Percentiles rank a stretch among this genome's conserved stretches.
Conservation (phyloP, 176 grass and related monocot species). For the Saccharum officinarum region DNA sequence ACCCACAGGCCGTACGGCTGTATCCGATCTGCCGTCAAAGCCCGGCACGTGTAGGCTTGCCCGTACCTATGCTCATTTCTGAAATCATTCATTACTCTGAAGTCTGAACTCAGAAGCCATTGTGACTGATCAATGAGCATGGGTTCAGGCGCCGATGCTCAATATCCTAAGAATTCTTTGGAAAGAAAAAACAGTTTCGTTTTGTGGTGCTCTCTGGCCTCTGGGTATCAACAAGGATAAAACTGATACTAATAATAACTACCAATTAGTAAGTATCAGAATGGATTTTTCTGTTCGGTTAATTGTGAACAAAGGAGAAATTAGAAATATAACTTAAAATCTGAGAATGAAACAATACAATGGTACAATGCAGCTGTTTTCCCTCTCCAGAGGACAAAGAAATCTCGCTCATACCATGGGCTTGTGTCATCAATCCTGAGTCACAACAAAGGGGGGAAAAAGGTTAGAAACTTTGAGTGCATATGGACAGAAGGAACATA, state of each 20-base stretch:
- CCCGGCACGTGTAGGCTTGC: neutral
- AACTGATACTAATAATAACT: conserved; percentile 4
- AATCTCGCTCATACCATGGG: neutral
- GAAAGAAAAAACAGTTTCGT: neutral
- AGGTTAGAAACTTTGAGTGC: conserved; percentile 18
- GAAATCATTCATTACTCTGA: neutral
- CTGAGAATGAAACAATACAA: neutral
- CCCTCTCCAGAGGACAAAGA: neutral
- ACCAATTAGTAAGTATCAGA: conserved; percentile 10
- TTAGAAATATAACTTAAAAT: neutral
- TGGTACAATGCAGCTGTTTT: neutral
- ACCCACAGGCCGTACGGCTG: neutral
- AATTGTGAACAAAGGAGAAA: neutral
- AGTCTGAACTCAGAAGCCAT: neutral
- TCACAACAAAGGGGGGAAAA: neutral
- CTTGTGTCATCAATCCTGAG: conserved; percentile 45
- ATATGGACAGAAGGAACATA: neutral
- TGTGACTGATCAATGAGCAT: conserved; percentile 9
- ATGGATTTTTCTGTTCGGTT: conserved; percentile 26
- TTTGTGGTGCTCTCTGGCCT: neutral
- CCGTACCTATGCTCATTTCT: neutral
- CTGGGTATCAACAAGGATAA: neutral
- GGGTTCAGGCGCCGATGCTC: neutral
- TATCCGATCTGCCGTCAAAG: neutral
- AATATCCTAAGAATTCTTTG: neutral